Evolutionary conservation across 1,139 yeast genomes (phyloP).

Genomic region (Diutina mesorugosa): DNA sequence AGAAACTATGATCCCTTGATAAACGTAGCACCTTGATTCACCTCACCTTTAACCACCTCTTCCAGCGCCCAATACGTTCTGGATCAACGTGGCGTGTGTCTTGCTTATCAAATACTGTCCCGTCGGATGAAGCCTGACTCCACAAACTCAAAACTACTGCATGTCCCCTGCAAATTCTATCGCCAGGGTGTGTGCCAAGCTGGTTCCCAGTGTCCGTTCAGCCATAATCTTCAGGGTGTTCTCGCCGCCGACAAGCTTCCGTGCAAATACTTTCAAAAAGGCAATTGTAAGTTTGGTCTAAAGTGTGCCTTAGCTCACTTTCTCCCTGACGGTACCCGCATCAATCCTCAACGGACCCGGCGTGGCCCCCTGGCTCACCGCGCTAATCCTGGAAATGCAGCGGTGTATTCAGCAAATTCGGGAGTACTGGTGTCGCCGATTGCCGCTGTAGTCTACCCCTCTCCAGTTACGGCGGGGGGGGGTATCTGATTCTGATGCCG

Average conservation of each 20-base stretch:
- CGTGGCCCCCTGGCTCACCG: background rate
- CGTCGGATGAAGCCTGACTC: background rate
- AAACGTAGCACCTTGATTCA: background rate
- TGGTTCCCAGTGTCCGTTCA: slow-evolving; percentile 82
- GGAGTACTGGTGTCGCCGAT: background rate
- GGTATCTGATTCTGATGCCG: background rate
- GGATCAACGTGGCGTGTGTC: background rate
- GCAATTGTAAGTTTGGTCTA: slow-evolving; percentile 86
- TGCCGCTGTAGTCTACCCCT: background rate
- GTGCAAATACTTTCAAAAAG: slow-evolving; percentile 88
- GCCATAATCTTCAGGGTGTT: slow-evolving; percentile 58
- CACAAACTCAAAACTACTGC: slow-evolving; percentile 39
- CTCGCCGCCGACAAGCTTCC: slow-evolving; percentile 55
- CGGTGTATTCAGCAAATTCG: background rate
- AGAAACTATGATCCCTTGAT: slow-evolving; percentile 1
- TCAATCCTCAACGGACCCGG: slow-evolving; percentile 22
- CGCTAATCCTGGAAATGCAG: background rate
- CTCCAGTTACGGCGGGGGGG: background rate
- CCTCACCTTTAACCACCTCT: background rate
- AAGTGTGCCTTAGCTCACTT: slow-evolving; percentile 91
- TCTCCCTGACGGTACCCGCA: slow-evolving; percentile 77
- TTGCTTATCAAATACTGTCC: background rate
- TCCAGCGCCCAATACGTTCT: background rate
- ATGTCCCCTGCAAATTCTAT: slow-evolving; percentile 91
- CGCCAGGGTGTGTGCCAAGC: slow-evolving; percentile 92